Evolutionary conservation across 1,284 basidiomycete species (phyloP), one percentile per base, ranked within the genome.

Genomic region (Paramarasmius palmivorus): DNA sequence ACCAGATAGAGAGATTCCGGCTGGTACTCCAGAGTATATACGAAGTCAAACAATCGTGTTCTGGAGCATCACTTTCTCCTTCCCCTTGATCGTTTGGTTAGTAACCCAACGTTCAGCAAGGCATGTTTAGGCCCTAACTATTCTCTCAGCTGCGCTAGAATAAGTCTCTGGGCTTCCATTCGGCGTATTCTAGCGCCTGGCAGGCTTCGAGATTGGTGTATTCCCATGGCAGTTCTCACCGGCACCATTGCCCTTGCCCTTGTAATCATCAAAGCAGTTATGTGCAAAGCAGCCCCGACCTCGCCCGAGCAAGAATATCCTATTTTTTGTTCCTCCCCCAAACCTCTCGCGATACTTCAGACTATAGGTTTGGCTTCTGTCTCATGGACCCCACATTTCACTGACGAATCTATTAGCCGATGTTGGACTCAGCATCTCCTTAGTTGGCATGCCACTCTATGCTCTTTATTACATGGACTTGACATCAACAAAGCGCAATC

Each of bases 131-230:
- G 3, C 14, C 12, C n/a, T 19, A 7, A 10, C n/a, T n/a, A 14
- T 34, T 20, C 19, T n/a, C 36, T 26, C 17, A 63, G 63, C 59
- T 54, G 50, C n/a, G 51, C 63, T 15, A 59, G 61, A 12, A 45
- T 59, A 14, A 62, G 61, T 20, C 51, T 65, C 26, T 59, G 59
- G 10, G 54, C 62, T 12, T 59, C 58, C 12, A 58, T 63, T 29
- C 61, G 62, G 20, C 58, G 63, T 17, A 57, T 65, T 2, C 50
- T 58, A n/a, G 52, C 54, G 35, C 54, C 48, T 8, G 58, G 61
- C 3, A 46, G 34, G 10, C 53, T 60, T 15, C 56, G 56, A 10
- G 52, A 25, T 15, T 35, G 25, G 10, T 46, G 26, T 17, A 32
- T 57, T 19, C 55, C 63, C 2, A 55, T 61, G 25, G 46, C 38